These are phyloP conservation scores for Solanum clarkiae DNA, from an alignment of 257 asterid genomes.

Conservation along the genomic window DNA sequence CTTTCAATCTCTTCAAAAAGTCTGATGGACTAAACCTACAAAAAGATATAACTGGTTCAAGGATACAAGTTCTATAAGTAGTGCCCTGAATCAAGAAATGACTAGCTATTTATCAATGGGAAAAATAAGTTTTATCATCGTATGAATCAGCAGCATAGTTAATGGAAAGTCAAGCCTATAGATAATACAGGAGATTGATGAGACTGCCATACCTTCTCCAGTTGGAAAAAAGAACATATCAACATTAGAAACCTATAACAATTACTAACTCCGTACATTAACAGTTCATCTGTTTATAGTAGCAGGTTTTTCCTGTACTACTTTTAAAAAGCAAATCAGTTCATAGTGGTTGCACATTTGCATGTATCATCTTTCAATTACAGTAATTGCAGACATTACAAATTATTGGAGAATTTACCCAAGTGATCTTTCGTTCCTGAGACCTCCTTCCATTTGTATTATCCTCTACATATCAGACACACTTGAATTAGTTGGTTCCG, in stretches of 20 bases:
- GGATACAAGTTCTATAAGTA: background rate
- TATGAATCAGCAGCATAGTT: background rate
- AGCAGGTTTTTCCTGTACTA: background rate
- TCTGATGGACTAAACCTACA: conserved; percentile 79
- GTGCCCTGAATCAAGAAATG: background rate
- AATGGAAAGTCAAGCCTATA: background rate
- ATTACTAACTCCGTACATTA: background rate
- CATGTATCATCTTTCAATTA: background rate
- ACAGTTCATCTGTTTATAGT: background rate
- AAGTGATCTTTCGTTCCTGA: background rate
- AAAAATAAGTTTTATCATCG: background rate
- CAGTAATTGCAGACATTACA: background rate
- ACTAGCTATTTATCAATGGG: background rate
- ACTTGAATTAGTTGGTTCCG: background rate
- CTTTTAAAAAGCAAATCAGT: background rate
- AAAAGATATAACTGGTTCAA: background rate
- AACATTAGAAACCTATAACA: background rate
- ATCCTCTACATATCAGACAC: background rate
- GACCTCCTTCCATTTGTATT: background rate
- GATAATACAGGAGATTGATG: background rate
- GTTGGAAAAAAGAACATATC: background rate
- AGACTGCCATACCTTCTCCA: background rate
- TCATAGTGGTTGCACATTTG: background rate
- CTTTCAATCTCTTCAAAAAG: conserved; percentile 76
- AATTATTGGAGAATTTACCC: background rate